These are phyloP conservation scores for Sugiyamaella marilandica DNA, from an alignment of 805 yeast genomes.

Conservation along the genomic window DNA sequence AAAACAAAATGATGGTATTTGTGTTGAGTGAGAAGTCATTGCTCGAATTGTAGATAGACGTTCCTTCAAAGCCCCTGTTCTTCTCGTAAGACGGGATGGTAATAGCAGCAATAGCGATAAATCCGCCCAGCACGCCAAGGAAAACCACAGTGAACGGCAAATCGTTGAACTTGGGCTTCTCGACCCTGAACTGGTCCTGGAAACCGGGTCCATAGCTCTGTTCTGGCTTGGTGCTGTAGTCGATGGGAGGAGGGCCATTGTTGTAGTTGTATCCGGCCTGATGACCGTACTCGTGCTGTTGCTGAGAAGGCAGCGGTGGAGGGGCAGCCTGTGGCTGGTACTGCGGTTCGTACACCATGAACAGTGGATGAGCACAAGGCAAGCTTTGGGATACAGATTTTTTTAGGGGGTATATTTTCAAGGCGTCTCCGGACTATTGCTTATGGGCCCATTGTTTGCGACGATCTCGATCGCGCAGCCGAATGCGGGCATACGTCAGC, in stretches of 20 bases:
- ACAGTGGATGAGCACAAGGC: background rate
- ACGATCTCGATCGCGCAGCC: background rate
- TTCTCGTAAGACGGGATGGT: conserved; percentile 59
- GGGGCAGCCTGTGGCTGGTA: conserved; percentile 12
- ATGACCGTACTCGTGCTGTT: conserved; percentile 17
- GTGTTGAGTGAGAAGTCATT: conserved; percentile 65
- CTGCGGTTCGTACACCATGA: conserved; percentile 4
- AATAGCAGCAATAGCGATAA: conserved; percentile 63
- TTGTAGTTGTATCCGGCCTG: conserved; percentile 15
- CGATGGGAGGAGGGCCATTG: conserved; percentile 15
- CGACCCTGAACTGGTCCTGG: conserved; percentile 64
- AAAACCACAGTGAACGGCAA: conserved; percentile 44
- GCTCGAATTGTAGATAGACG: conserved; percentile 51
- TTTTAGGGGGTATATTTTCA: background rate
- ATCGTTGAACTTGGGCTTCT: conserved; percentile 64
- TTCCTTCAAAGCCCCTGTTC: conserved; percentile 53
- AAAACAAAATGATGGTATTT: conserved; percentile 66
- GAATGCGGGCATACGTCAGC: background rate
- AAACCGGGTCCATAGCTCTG: conserved; percentile 40
- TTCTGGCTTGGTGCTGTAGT: conserved; percentile 23
- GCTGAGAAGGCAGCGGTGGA: conserved; percentile 11
- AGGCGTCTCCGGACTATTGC: background rate
- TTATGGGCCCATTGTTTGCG: background rate
- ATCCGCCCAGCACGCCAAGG: conserved; percentile 50
- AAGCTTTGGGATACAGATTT: background rate